A percentile compares a stretch with the other conserved stretches of the same genome.
These are phyloP conservation scores for Aureobasidium sp. DNA, from an alignment of 2,329 filamentous ascomycete species.

Conservation along the genomic window DNA sequence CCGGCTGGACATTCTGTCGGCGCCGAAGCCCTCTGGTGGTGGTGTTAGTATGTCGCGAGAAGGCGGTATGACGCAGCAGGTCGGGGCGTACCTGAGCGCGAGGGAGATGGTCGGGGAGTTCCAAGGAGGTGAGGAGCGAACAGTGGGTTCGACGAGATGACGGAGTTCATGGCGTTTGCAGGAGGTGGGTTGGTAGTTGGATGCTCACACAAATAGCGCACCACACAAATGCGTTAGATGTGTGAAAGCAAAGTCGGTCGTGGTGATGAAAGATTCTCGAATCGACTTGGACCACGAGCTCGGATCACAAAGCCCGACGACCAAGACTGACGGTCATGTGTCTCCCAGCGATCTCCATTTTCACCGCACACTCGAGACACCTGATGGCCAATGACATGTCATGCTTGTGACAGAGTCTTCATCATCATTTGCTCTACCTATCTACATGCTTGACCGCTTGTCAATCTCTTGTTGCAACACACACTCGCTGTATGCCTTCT, in stretches of 20 bases:
- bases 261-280: constrained; percentile 4
- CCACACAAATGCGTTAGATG: constrained; percentile 11
- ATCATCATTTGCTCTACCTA: neutral
- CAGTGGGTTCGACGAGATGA: constrained; percentile 50
- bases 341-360: neutral
- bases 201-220: constrained; percentile 3
- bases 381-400: neutral
- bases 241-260: neutral
- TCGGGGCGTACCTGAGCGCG: constrained; percentile 46
- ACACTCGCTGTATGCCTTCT: neutral
- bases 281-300: neutral
- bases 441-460: neutral
- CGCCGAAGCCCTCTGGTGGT: constrained; percentile 29
- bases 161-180: constrained; percentile 48
- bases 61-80: constrained; percentile 11
- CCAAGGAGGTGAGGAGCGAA: constrained; percentile 55
- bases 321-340: neutral
- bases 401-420: neutral
- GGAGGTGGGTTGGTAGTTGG: neutral
- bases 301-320: neutral
- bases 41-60: constrained; percentile 17
- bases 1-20: constrained; percentile 41
- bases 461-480: neutral
- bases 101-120: constrained; percentile 51
- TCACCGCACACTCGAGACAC: neutral